These are phyloP conservation scores for Fusarium sulawesiense DNA, from an alignment of 2,329 filamentous ascomycete genomes.

Conservation along the genomic window DNA sequence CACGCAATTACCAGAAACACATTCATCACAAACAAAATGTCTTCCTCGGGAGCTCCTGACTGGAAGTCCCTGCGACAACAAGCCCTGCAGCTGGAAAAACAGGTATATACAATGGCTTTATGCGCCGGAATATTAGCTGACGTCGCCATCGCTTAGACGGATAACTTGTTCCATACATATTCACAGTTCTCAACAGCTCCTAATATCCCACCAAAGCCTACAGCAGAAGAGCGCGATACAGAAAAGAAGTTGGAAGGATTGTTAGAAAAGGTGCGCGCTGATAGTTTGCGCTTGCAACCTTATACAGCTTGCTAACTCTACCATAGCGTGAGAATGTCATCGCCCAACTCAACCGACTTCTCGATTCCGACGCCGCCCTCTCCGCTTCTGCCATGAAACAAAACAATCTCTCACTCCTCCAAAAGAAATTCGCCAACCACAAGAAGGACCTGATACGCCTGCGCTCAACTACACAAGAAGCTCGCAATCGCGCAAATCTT, in stretches of 20 bases:
- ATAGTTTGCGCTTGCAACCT: not conserved
- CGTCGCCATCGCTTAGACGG: slow-evolving; percentile 69
- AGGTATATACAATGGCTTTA: slow-evolving; percentile 67
- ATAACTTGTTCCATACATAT: slow-evolving; percentile 84
- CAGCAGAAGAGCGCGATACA: slow-evolving; percentile 83
- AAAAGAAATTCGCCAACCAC: slow-evolving; percentile 90
- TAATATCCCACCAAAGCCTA: slow-evolving; percentile 83
- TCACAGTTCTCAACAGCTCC: slow-evolving; percentile 88
- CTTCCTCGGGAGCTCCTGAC: slow-evolving; percentile 68
- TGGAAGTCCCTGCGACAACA: slow-evolving; percentile 97
- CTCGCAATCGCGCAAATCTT: slow-evolving; percentile 88
- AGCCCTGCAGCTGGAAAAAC: slow-evolving; percentile 86
- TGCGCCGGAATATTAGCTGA: slow-evolving; percentile 38
- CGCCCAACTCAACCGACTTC: slow-evolving; percentile 83
- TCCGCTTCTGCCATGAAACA: slow-evolving; percentile 95
- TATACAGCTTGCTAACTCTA: slow-evolving; percentile 23
- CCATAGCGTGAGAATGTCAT: slow-evolving; percentile 83
- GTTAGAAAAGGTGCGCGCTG: slow-evolving; percentile 74
- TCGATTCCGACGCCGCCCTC: slow-evolving; percentile 90
- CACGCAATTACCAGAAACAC: slow-evolving; percentile 20
- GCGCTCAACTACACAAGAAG: slow-evolving; percentile 76
- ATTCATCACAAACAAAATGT: slow-evolving; percentile 55
- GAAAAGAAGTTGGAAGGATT: slow-evolving; percentile 87
- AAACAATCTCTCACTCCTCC: slow-evolving; percentile 91
- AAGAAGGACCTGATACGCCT: slow-evolving; percentile 83